Conservation (phyloP, 441 rosid species). For the Syzygium malaccense region DNA sequence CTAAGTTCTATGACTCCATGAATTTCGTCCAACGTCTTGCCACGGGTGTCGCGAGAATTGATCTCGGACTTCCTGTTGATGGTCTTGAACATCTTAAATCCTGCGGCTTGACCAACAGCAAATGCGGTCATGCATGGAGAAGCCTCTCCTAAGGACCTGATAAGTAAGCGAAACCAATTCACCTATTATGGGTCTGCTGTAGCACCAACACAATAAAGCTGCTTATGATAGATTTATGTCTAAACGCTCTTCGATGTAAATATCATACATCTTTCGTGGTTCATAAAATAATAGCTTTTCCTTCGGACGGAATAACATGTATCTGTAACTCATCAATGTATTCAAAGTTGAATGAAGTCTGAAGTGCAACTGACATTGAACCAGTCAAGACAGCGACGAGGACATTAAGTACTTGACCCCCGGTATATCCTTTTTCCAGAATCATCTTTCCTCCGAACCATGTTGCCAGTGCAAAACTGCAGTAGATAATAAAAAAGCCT, state of each 20-base stretch:
- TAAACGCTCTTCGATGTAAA: not conserved
- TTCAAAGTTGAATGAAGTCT: not conserved
- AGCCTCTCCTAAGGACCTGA: constrained; percentile 9
- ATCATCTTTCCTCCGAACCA: constrained; percentile 7
- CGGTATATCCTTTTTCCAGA: constrained; percentile 4
- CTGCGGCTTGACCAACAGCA: constrained; percentile 7
- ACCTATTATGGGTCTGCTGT: not conserved
- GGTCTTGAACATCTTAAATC: constrained; percentile 5
- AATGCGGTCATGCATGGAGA: constrained; percentile 7
- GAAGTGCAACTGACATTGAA: not conserved
- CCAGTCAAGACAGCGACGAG: constrained; percentile 1
- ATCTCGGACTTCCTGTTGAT: constrained; percentile 3
- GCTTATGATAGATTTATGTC: not conserved
- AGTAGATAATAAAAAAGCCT: not conserved
- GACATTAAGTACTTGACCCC: constrained; percentile 3
- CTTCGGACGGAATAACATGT: not conserved
- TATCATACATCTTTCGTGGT: not conserved
- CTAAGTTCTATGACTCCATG: constrained; percentile 1
- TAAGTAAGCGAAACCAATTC: not conserved
- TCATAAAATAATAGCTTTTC: not conserved
- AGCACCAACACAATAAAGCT: not conserved
- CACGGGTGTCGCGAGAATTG: not conserved
- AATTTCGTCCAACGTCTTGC: not conserved
- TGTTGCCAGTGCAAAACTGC: constrained; percentile 3
- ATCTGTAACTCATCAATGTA: not conserved